A percentile compares a stretch with the other conserved stretches of the same genome.
Evolutionary conservation across 768 basidiomycete species (phyloP).

Genomic region (Neoboletus subvelutipes): DNA sequence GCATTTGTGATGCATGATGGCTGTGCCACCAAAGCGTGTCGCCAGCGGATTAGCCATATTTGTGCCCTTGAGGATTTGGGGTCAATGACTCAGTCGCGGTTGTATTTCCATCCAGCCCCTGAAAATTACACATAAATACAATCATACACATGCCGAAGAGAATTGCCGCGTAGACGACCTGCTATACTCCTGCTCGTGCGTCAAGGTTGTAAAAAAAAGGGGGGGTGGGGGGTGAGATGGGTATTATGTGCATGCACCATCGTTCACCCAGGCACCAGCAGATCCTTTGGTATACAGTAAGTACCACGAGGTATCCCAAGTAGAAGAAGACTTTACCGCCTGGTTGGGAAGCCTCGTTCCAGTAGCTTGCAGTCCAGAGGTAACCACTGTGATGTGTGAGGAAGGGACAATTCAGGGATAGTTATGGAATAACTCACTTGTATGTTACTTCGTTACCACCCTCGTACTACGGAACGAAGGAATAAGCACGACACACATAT

Average conservation of each 20-base stretch:
- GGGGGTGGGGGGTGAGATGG: no score
- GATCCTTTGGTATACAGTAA: not conserved
- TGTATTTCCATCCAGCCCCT: not conserved
- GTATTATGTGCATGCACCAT: not conserved
- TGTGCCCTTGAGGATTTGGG: not conserved
- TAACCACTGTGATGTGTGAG: not conserved
- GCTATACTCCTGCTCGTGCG: not conserved
- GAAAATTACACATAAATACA: not conserved
- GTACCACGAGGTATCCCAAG: not conserved
- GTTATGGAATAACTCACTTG: not conserved
- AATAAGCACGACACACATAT: not conserved
- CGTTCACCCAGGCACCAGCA: not conserved
- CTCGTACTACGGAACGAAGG: not conserved
- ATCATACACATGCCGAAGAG: not conserved
- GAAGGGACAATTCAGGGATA: not conserved
- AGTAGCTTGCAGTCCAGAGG: slow-evolving; percentile 7
- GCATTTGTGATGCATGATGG: no score
- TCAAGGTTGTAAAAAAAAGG: not conserved
- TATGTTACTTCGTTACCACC: not conserved
- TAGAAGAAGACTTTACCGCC: not conserved
- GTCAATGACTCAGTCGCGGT: no score
- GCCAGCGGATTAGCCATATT: not conserved
- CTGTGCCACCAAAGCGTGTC: no score
- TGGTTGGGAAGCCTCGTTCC: not conserved
- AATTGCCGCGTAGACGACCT: not conserved